These are phyloP conservation scores for Lyophyllum decastes DNA, from an alignment of 768 basidiomycete species.

Conservation along the genomic window DNA sequence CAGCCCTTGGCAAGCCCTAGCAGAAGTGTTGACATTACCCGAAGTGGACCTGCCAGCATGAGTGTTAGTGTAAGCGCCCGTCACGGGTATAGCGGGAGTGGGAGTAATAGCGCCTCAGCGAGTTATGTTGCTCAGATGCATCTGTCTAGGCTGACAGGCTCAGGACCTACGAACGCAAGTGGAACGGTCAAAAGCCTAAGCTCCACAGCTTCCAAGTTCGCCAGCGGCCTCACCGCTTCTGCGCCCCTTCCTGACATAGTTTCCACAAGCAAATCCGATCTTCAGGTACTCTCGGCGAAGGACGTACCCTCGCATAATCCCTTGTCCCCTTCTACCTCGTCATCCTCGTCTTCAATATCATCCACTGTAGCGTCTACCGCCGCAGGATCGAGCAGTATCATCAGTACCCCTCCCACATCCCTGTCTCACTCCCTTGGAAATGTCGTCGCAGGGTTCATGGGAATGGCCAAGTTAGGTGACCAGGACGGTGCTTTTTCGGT, in stretches of 20 bases:
- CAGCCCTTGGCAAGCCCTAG: slow-evolving; percentile 71
- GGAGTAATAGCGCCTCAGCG: slow-evolving; percentile 37
- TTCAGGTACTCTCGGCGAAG: slow-evolving; percentile 15
- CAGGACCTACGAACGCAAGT: slow-evolving; percentile 23
- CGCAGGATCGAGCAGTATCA: slow-evolving; percentile 40
- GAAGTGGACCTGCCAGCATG: slow-evolving; percentile 25
- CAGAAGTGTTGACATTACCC: slow-evolving; percentile 34
- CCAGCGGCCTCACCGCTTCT: slow-evolving; percentile 38
- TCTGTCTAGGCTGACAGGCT: slow-evolving; percentile 31
- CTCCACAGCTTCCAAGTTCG: slow-evolving; percentile 41
- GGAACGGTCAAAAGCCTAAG: slow-evolving; percentile 35
- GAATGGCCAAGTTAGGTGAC: slow-evolving; percentile 31
- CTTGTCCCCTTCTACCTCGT: slow-evolving; percentile 43
- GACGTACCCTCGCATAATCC: slow-evolving; percentile 17
- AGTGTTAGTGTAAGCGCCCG: slow-evolving; percentile 27
- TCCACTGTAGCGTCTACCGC: slow-evolving; percentile 40
- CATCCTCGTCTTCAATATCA: slow-evolving; percentile 55
- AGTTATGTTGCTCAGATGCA: slow-evolving; percentile 46
- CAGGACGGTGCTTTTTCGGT: slow-evolving; percentile 5
- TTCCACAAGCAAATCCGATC: slow-evolving; percentile 3
- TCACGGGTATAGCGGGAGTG: slow-evolving; percentile 32
- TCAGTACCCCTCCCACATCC: slow-evolving; percentile 63
- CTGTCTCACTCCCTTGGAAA: slow-evolving; percentile 49
- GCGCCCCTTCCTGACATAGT: slow-evolving; percentile 12
- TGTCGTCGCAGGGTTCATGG: slow-evolving; percentile 40